Percentiles rank a stretch among this genome's conserved stretches.
These are phyloP conservation scores for Barbarea vulgaris DNA, from an alignment of 345 rosid genomes.

Conservation along the genomic window DNA sequence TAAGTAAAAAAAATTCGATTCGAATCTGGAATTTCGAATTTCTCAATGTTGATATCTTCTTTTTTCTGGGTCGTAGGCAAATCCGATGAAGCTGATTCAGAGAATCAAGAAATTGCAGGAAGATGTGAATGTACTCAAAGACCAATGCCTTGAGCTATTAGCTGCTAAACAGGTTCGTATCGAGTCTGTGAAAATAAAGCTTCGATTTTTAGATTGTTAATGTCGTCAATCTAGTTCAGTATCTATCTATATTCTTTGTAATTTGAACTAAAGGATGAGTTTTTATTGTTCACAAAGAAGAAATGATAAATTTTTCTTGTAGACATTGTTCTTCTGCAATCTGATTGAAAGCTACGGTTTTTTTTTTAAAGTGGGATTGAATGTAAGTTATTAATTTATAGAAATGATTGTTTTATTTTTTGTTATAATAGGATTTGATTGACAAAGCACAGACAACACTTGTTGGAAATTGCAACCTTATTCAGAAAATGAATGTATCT, in stretches of 20 bases:
- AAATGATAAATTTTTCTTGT: not conserved
- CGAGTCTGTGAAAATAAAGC: not conserved
- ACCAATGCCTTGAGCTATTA: conserved; percentile 81
- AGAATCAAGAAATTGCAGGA: conserved; percentile 81
- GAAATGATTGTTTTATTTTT: conserved; percentile 5
- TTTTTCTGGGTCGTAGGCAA: conserved; percentile 52
- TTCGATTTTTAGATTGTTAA: not conserved
- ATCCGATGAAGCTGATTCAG: conserved; percentile 75
- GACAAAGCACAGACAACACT: conserved; percentile 79
- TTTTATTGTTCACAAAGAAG: not conserved
- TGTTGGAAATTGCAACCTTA: conserved; percentile 64
- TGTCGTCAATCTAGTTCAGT: not conserved
- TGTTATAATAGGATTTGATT: conserved; percentile 69
- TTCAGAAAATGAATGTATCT: conserved; percentile 70
- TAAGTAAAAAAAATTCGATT: conserved; percentile 31
- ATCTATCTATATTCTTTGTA: not conserved
- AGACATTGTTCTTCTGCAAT: not conserved
- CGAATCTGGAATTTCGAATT: not conserved
- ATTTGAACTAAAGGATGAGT: not conserved
- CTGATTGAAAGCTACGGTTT: not conserved
- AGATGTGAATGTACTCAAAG: conserved; percentile 60
- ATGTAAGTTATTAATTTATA: not conserved
- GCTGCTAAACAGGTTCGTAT: conserved; percentile 78
- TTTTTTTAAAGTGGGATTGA: not conserved
- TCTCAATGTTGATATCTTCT: not conserved